Evolutionary conservation across 2,329 filamentous ascomycete species (phyloP).

Genomic region (Raffaelea arxii): DNA sequence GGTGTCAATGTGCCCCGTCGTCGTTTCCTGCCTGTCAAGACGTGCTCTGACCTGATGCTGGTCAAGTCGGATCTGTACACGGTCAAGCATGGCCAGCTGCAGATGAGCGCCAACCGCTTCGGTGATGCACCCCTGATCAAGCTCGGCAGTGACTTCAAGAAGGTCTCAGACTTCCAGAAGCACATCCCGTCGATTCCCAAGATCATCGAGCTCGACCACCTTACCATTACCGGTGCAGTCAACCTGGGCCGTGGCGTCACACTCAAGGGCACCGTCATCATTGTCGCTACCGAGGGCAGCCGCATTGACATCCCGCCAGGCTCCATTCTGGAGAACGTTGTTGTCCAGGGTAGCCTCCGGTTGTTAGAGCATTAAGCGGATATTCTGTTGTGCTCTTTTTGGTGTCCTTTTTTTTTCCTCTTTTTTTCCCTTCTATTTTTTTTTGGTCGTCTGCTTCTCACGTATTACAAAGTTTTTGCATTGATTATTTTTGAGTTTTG

Average conservation of each 20-base stretch:
- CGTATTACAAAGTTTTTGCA: too few relatives aligned
- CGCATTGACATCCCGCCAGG: conserved; percentile 97
- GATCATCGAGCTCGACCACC: conserved; percentile 85
- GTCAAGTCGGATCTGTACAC: conserved; percentile 99
- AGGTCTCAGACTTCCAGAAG: conserved; percentile 94
- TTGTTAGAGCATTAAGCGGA: conserved; percentile 53
- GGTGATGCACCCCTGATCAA: conserved; percentile 97
- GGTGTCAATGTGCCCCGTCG: conserved; percentile 97
- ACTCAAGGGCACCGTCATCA: conserved; percentile 97
- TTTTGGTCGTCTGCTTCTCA: background rate
- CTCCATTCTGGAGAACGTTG: conserved; percentile 96
- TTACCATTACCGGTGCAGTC: conserved; percentile 95
- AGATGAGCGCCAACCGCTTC: conserved; percentile 94
- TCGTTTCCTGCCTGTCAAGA: conserved; percentile 99
- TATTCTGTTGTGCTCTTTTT: background rate
- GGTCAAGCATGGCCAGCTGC: conserved; percentile 93
- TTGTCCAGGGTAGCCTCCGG: conserved; percentile 91
- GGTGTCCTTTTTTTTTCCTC: background rate
- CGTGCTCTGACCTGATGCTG: conserved; percentile 97
- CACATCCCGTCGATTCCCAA: conserved; percentile 80
- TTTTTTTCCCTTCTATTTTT: background rate
- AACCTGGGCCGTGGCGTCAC: conserved; percentile 94
- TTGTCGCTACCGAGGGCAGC: conserved; percentile 93
- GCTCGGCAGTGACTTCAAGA: conserved; percentile 99
- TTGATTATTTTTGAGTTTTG: background rate